phyloP scores from a whole-genome alignment of 2,329 filamentous ascomycete genomes.

The Fusarium dimerum region DNA sequence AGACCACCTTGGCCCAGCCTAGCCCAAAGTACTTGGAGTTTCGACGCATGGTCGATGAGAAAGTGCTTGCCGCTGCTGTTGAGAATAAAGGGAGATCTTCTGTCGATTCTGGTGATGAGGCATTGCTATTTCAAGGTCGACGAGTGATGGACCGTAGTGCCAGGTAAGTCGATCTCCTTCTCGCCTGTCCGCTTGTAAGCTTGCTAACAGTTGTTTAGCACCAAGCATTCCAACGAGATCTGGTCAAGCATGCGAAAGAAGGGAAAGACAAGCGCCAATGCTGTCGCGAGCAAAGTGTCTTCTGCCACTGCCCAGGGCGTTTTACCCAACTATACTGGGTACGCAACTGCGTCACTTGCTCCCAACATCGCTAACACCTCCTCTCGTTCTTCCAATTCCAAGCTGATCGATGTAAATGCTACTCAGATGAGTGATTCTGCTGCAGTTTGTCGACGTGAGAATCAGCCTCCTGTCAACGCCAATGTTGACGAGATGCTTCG shows the following conservation, averaged over 20 bases:
- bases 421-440: slow-evolving; percentile 14
- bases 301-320: slow-evolving; percentile 56
- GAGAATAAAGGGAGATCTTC: slow-evolving; percentile 10
- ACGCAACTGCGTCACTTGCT: slow-evolving; percentile 52
- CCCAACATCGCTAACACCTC: slow-evolving; percentile 45
- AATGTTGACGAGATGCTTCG: slow-evolving; percentile 17
- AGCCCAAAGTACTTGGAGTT: slow-evolving; percentile 31
- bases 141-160: slow-evolving; percentile 25
- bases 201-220: slow-evolving; percentile 31
- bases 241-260: slow-evolving; percentile 55
- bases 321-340: slow-evolving; percentile 53
- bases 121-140: slow-evolving; percentile 42
- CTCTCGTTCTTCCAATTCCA: slow-evolving; percentile 31
- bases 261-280: slow-evolving; percentile 49
- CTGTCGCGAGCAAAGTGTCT: slow-evolving; percentile 50
- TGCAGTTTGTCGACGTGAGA: slow-evolving; percentile 45
- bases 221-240: slow-evolving; percentile 45
- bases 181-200: neutral
- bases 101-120: slow-evolving; percentile 33
- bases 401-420: slow-evolving; percentile 26
- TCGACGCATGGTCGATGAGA: slow-evolving; percentile 20
- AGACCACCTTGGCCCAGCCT: slow-evolving; percentile 25
- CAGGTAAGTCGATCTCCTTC: slow-evolving; percentile 31
- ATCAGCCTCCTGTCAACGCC: slow-evolving; percentile 40
- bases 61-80: slow-evolving; percentile 9